A percentile compares a stretch with the other conserved stretches of the same genome.
Conservation (phyloP, 2,329 filamentous ascomycete genomes). For the Sarocladiaceae sp. region DNA sequence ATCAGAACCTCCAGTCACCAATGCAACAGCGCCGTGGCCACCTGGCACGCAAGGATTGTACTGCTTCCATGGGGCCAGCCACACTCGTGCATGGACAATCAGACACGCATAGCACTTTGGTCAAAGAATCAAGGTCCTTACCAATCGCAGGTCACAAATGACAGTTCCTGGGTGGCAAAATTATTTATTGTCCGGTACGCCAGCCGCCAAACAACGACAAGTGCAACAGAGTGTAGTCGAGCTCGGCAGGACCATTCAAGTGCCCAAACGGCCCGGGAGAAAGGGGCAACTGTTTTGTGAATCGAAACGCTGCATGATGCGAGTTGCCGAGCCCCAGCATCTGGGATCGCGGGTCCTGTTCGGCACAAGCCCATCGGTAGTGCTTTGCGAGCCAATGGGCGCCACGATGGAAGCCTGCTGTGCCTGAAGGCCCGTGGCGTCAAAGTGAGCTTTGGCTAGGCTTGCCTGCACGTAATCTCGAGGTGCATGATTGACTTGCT, state of each 20-base stretch:
- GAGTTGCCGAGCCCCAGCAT: background rate
- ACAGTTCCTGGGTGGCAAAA: background rate
- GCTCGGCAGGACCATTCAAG: too few species aligned
- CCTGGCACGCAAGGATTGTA: conserved; percentile 6
- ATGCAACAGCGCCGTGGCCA: background rate
- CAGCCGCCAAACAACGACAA: too few species aligned
- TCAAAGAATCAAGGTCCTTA: background rate
- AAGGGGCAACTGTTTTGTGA: background rate
- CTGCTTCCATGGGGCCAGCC: background rate
- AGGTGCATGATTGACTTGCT: background rate
- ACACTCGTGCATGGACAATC: background rate
- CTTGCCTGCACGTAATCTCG: conserved; percentile 3
- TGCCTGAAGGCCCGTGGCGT: too few species aligned
- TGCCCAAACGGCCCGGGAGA: too few species aligned
- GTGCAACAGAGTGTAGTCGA: background rate
- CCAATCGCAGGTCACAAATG: background rate
- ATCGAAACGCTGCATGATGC: background rate
- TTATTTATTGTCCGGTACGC: background rate
- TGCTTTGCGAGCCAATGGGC: background rate
- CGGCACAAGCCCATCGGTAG: background rate
- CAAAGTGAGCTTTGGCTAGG: too few species aligned
- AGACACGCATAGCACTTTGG: too few species aligned
- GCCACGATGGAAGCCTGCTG: too few species aligned
- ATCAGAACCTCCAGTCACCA: background rate
- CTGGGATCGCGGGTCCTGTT: background rate